These are phyloP conservation scores for Arabidopsis suecica DNA, from an alignment of 345 rosid genomes.

Conservation along the genomic window DNA sequence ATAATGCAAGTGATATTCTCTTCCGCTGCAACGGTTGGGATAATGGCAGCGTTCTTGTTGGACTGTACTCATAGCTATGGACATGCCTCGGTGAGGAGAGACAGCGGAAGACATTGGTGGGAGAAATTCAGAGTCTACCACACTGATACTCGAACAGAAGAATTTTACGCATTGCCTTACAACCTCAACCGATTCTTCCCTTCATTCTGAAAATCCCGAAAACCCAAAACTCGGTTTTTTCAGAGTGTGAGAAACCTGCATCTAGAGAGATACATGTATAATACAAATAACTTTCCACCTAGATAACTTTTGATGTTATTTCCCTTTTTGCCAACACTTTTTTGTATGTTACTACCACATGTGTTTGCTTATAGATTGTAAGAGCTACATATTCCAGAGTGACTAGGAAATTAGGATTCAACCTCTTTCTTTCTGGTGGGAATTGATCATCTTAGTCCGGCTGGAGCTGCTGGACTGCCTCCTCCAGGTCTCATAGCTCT, in stretches of 20 bases:
- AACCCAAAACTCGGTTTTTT: constrained; percentile 3
- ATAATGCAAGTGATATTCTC: constrained; percentile 88
- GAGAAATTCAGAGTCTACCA: constrained; percentile 62
- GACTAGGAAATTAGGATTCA: constrained; percentile 20
- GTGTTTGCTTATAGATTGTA: constrained; percentile 37
- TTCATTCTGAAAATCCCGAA: constrained; percentile 38
- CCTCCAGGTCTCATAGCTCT: constrained; percentile 69
- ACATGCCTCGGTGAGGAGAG: constrained; percentile 58
- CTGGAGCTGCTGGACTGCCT: constrained; percentile 63
- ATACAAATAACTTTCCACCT: constrained; percentile 16
- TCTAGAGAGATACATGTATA: constrained; percentile 15
- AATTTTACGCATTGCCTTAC: constrained; percentile 75
- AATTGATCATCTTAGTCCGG: constrained; percentile 60
- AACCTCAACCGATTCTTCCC: constrained; percentile 89
- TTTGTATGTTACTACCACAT: constrained; percentile 32
- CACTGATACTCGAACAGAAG: constrained; percentile 68
- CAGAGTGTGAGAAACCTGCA: constrained; percentile 15
- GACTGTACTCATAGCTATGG: constrained; percentile 68
- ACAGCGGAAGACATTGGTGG: constrained; percentile 96
- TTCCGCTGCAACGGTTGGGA: constrained; percentile 79
- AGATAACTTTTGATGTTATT: constrained; percentile 17
- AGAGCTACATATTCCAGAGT: constrained; percentile 36
- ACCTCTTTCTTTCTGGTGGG: constrained; percentile 5
- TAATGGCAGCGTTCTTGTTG: constrained; percentile 60
- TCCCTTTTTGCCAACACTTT: constrained; percentile 32